A percentile compares a stretch with the other conserved stretches of the same genome.
Evolutionary conservation across 352 stramenopile species (phyloP).

Genomic region (Plasmopara viticola): DNA sequence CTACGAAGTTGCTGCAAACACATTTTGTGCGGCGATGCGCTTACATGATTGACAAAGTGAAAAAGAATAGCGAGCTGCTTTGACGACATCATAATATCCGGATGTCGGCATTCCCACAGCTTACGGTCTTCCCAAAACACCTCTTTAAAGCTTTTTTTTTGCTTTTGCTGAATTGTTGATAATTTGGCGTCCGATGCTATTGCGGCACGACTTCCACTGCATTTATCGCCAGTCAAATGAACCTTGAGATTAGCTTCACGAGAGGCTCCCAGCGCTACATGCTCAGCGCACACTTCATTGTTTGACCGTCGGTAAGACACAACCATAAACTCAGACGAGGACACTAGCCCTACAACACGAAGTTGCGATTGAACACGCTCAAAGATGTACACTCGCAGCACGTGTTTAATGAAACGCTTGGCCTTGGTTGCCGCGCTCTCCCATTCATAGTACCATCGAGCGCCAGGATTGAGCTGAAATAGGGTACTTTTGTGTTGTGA

Average conservation of each 20-base stretch:
- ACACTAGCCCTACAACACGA: slow-evolving; percentile 34
- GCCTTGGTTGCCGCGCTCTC: slow-evolving; percentile 56
- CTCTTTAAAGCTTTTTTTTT: slow-evolving; percentile 13
- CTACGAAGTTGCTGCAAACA: slow-evolving; percentile 28
- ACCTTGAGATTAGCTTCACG: slow-evolving; percentile 3
- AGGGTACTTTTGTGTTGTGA: too few species aligned
- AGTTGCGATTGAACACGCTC: slow-evolving; percentile 24
- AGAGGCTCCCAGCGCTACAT: slow-evolving; percentile 14
- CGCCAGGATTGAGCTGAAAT: slow-evolving; percentile 51
- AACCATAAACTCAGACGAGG: slow-evolving; percentile 54
- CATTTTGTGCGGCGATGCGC: slow-evolving; percentile 22
- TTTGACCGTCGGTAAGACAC: slow-evolving; percentile 57
- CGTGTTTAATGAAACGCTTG: slow-evolving; percentile 58
- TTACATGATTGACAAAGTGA: slow-evolving; percentile 32
- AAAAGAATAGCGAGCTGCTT: slow-evolving; percentile 49
- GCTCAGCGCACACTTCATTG: slow-evolving; percentile 35
- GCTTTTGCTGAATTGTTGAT: not conserved
- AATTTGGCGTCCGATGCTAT: slow-evolving; percentile 2
- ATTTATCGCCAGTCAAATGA: not conserved
- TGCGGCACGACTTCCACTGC: not conserved
- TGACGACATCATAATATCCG: slow-evolving; percentile 30
- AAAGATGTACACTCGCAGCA: slow-evolving; percentile 52
- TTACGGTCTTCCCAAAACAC: slow-evolving; percentile 34
- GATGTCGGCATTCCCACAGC: slow-evolving; percentile 39
- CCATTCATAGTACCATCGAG: slow-evolving; percentile 70